phyloP scores from a whole-genome alignment of 2,329 filamentous ascomycete genomes.

The Stagonosporopsis vannaccii region DNA sequence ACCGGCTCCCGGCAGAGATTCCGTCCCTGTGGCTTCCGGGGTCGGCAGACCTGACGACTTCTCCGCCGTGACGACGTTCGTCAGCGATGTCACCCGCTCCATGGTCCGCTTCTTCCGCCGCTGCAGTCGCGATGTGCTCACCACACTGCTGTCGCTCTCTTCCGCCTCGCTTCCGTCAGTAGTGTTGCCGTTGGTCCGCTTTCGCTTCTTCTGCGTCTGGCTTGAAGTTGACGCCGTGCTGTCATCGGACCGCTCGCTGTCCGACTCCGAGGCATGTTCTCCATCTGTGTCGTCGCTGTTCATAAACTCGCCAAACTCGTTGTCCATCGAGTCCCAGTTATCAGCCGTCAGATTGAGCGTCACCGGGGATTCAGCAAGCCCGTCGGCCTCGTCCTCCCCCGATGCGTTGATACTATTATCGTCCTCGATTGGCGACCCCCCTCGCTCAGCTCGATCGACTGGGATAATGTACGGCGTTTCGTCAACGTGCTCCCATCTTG shows the following conservation, averaged over 20 bases:
- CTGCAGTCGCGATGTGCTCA: conserved; percentile 52
- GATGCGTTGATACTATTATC: conserved; percentile 54
- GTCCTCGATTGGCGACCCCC: conserved; percentile 48
- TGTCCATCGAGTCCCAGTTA: conserved; percentile 63
- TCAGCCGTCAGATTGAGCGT: conserved; percentile 37
- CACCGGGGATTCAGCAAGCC: conserved; percentile 32
- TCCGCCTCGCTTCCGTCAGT: conserved; percentile 49
- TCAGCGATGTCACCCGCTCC: conserved; percentile 56
- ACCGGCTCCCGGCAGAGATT: conserved; percentile 49
- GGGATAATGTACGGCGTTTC: conserved; percentile 81
- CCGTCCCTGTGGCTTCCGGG: conserved; percentile 47
- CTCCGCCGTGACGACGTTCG: conserved; percentile 51
- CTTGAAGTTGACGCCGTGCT: conserved; percentile 34
- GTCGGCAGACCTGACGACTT: conserved; percentile 51
- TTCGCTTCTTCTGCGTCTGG: conserved; percentile 45
- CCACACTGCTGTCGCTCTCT: conserved; percentile 50
- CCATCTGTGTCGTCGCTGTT: conserved; percentile 53
- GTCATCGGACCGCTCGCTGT: conserved; percentile 43
- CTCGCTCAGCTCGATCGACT: conserved; percentile 71
- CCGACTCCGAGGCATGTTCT: conserved; percentile 40
- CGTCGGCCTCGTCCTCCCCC: conserved; percentile 48
- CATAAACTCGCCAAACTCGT: conserved; percentile 79
- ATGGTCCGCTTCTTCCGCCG: conserved; percentile 58
- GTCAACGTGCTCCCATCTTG: conserved; percentile 80
- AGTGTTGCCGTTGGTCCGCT: conserved; percentile 38